Evolutionary conservation across 2,329 filamentous ascomycete genomes (phyloP).

Genomic region (Fusarium camptoceras): DNA sequence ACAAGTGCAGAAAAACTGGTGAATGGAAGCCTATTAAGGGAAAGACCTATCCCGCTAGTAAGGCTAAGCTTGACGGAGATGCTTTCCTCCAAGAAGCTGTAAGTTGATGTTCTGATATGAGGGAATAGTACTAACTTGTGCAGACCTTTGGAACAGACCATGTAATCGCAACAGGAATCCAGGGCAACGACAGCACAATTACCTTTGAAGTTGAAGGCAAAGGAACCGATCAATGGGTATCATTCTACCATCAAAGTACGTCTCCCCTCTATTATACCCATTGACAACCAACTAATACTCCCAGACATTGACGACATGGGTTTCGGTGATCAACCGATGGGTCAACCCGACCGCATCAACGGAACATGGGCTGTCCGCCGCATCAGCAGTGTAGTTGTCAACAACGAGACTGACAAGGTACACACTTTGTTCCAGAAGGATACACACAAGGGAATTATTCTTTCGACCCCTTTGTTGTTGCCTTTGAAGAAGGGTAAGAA

Average conservation of each 20-base stretch:
- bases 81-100: constrained; percentile 64
- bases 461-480: constrained; percentile 67
- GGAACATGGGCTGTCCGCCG: constrained; percentile 70
- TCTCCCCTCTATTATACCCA: accelerated
- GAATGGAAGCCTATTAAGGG: constrained; percentile 60
- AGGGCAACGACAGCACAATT: constrained; percentile 64
- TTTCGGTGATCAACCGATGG: constrained; percentile 66
- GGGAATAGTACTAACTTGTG: neutral
- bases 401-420: constrained; percentile 57
- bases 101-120: accelerated
- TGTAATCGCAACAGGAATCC: constrained; percentile 62
- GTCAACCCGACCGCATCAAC: constrained; percentile 68
- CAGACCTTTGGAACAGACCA: constrained; percentile 59
- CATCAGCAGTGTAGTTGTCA: constrained; percentile 70
- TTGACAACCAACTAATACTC: neutral
- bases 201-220: constrained; percentile 61
- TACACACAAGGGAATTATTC: constrained; percentile 67
- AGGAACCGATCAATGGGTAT: constrained; percentile 65
- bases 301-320: constrained; percentile 69
- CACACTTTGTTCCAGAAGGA: constrained; percentile 66
- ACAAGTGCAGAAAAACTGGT: constrained; percentile 54
- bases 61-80: constrained; percentile 57
- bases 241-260: constrained; percentile 65
- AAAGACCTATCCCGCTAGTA: constrained; percentile 58
- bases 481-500: constrained; percentile 65